These are phyloP conservation scores for Phytophthora litchii DNA, from an alignment of 352 stramenopile genomes.

Conservation along the genomic window DNA sequence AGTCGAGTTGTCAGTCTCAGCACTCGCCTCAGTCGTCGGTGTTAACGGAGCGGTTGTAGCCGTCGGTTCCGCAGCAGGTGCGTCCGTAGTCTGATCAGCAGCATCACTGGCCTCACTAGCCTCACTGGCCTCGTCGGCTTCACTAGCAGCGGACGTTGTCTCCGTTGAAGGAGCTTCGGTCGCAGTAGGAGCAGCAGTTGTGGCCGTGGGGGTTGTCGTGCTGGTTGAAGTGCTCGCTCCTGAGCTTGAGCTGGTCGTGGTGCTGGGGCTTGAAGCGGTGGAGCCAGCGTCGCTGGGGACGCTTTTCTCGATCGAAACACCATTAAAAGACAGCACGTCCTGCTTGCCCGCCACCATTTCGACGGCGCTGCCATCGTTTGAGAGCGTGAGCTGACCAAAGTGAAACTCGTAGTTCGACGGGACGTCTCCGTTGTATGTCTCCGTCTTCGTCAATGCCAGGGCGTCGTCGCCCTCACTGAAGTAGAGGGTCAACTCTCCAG, in stretches of 20 bases:
- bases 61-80: not conserved
- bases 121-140: not conserved
- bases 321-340: constrained; percentile 71
- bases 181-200: constrained; percentile 16
- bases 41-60: constrained; percentile 14
- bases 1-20: constrained; percentile 1
- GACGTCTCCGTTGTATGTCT: constrained; percentile 29
- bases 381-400: constrained; percentile 71
- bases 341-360: constrained; percentile 51
- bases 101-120: not conserved
- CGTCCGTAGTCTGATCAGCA: constrained; percentile 11
- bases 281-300: constrained; percentile 41
- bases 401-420: constrained; percentile 64
- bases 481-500: constrained; percentile 54
- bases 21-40: constrained; percentile 1
- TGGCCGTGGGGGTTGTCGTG: constrained; percentile 14
- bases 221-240: constrained; percentile 20
- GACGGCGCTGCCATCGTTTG: constrained; percentile 54
- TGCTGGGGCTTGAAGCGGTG: constrained; percentile 5
- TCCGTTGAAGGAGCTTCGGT: constrained; percentile 13
- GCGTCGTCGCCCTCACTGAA: constrained; percentile 50
- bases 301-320: constrained; percentile 58
- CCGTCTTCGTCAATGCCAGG: constrained; percentile 49
- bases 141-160: constrained; percentile 6
- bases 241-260: constrained; percentile 17